Evolutionary conservation across 177 flowering plant species (phyloP).

Genomic region (Vitis hybrid): DNA sequence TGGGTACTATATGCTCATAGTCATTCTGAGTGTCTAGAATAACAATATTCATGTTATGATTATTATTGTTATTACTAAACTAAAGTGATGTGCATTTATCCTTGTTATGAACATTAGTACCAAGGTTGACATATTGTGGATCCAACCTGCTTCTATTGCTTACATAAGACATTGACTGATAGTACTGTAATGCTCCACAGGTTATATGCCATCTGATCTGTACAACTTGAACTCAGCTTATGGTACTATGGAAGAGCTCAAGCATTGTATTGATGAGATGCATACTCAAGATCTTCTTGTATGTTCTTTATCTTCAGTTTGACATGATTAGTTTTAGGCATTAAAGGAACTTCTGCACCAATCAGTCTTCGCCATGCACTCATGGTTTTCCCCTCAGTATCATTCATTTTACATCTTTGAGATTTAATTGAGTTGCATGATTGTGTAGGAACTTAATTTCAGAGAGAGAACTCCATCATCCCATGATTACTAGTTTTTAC

Average conservation of each 20-base stretch:
- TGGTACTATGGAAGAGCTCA: slow-evolving; percentile 58
- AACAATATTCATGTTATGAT: neutral
- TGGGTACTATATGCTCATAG: neutral
- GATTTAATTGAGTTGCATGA: neutral
- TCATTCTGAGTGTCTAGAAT: neutral
- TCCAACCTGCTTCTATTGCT: neutral
- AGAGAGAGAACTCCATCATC: neutral
- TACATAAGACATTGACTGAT: neutral
- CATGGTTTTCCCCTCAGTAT: neutral
- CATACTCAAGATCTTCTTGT: slow-evolving; percentile 64
- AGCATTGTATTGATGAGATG: slow-evolving; percentile 56
- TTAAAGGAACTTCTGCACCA: neutral
- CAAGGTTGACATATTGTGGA: neutral
- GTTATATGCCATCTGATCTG: slow-evolving; percentile 71
- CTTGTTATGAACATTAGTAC: neutral
- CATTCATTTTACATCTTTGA: neutral
- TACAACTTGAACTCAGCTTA: slow-evolving; percentile 71
- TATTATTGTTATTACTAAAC: neutral
- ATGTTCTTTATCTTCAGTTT: slow-evolving; percentile 16
- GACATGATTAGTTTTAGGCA: neutral
- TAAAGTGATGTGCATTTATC: neutral
- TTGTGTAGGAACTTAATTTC: neutral
- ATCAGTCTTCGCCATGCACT: no score
- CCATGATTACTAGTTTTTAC: neutral
- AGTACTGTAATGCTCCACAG: slow-evolving; percentile 28